A percentile compares a stretch with the other conserved stretches of the same genome.
These are phyloP conservation scores for Rhododendron williamsianum DNA, from an alignment of 148 eudicot species.

Conservation along the genomic window DNA sequence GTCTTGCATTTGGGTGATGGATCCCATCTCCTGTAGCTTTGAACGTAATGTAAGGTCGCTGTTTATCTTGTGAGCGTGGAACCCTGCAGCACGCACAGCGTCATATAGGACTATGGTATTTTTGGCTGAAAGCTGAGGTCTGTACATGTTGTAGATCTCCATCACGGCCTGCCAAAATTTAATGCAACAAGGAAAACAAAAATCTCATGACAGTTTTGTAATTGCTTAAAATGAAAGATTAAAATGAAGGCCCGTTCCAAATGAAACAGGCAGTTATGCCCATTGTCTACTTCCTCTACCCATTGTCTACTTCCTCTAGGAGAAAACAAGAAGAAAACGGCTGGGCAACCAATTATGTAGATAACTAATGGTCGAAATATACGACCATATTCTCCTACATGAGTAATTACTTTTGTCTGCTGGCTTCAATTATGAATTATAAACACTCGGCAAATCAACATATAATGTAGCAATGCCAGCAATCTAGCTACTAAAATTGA, in stretches of 20 bases:
- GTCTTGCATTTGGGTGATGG: constrained; percentile 91
- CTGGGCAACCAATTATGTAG: neutral
- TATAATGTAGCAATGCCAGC: neutral
- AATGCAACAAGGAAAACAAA: neutral
- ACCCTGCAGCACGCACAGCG: constrained; percentile 62
- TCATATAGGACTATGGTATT: constrained; percentile 56
- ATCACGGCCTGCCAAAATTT: constrained; percentile 59
- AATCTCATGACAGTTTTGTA: neutral
- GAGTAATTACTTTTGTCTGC: neutral
- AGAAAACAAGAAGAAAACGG: constrained; percentile 13
- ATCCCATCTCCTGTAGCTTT: constrained; percentile 65
- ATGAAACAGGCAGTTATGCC: no score
- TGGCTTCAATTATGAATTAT: neutral
- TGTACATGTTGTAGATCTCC: constrained; percentile 79
- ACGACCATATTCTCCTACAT: neutral
- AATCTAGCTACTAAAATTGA: neutral
- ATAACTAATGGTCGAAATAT: neutral
- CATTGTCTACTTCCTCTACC: no score
- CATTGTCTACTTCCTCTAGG: no score
- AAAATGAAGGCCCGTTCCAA: neutral
- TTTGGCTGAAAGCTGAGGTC: constrained; percentile 55
- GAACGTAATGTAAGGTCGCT: constrained; percentile 51
- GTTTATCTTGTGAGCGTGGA: constrained; percentile 85
- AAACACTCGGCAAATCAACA: neutral
- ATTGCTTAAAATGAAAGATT: constrained; percentile 30